phyloP scores from a whole-genome alignment of 345 rosid genomes.

The Eutrema yunnanense region DNA sequence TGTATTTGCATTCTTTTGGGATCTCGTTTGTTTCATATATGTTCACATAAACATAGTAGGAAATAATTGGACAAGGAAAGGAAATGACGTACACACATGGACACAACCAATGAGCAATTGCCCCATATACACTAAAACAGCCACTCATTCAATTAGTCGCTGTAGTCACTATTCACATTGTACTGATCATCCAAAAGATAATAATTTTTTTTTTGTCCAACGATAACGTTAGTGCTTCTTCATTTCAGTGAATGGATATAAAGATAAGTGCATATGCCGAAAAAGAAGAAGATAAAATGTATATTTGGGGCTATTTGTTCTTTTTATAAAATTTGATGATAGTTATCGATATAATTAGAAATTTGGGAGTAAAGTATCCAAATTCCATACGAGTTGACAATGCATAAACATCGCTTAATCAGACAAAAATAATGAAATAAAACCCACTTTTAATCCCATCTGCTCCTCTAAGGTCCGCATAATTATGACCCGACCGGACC shows the following conservation, averaged over 20 bases:
- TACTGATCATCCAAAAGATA: neutral
- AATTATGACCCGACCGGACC: neutral
- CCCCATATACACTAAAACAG: neutral
- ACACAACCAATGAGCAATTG: neutral
- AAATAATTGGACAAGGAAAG: neutral
- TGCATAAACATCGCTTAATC: neutral
- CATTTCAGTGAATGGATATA: neutral
- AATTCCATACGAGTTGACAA: neutral
- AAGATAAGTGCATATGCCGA: neutral
- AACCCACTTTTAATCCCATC: neutral
- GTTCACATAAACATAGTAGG: neutral
- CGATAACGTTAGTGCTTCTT: neutral
- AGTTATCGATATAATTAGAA: neutral
- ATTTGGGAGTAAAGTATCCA: no score
- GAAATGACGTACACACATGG: neutral
- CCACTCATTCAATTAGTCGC: neutral
- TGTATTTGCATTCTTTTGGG: neutral
- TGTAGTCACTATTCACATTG: constrained; percentile 6
- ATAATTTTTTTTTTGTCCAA: neutral
- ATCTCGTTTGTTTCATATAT: neutral
- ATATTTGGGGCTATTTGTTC: neutral
- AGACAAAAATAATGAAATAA: neutral
- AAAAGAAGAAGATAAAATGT: neutral
- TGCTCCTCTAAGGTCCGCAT: neutral
- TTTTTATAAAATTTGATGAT: neutral